Percentiles rank a stretch among this genome's conserved stretches.
These are phyloP conservation scores for Roridomyces roridus DNA, from an alignment of 768 basidiomycete genomes.

Conservation along the genomic window DNA sequence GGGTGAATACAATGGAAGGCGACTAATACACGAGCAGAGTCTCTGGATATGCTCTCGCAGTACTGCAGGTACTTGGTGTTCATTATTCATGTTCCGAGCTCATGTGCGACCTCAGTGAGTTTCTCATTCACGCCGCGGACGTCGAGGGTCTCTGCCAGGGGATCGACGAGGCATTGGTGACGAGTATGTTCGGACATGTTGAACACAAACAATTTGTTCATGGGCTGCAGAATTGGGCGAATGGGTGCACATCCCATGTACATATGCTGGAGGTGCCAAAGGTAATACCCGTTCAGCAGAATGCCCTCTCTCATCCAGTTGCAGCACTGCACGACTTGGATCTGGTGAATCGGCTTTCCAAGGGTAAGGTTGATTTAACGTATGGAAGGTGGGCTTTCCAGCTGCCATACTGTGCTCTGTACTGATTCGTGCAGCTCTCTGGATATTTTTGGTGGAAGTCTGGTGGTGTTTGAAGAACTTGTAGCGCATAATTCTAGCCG, in stretches of 20 bases:
- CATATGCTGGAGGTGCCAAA: constrained; percentile 97
- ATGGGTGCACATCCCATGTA: constrained; percentile 91
- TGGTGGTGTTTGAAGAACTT: constrained; percentile 58
- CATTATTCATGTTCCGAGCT: background rate
- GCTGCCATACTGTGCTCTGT: background rate
- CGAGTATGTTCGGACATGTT: constrained; percentile 49
- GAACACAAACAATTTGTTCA: too few relatives aligned
- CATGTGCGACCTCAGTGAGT: constrained; percentile 64
- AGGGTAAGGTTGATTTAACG: constrained; percentile 72
- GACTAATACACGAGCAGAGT: constrained; percentile 53
- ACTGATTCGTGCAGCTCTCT: constrained; percentile 45
- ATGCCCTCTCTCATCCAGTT: background rate
- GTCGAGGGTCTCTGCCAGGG: constrained; percentile 98
- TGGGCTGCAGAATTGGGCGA: constrained; percentile 74
- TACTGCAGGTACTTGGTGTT: constrained; percentile 76
- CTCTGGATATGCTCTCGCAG: constrained; percentile 74
- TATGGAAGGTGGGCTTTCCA: constrained; percentile 38
- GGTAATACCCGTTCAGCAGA: constrained; percentile 47
- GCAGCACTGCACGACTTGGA: constrained; percentile 82
- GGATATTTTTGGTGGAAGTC: constrained; percentile 63
- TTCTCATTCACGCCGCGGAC: constrained; percentile 97
- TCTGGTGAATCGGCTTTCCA: constrained; percentile 79
- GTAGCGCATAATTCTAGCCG: constrained; percentile 39
- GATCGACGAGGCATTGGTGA: constrained; percentile 89
- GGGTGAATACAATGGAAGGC: background rate